Conservation (phyloP, 257 asterid genomes). For the Asclepias syriaca region DNA sequence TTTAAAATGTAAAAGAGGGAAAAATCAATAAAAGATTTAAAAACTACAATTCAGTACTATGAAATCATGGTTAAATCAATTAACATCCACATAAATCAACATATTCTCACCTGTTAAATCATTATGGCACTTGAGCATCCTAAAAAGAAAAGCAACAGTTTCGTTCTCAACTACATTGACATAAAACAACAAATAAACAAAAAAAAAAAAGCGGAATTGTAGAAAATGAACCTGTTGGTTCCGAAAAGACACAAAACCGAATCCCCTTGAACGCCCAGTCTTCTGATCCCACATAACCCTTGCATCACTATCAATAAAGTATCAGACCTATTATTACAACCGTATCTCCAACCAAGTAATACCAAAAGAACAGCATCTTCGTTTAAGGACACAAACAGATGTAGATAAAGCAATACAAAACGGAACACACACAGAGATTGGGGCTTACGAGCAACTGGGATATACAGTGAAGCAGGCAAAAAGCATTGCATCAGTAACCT, state of each 20-base stretch:
- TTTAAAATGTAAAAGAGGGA: no score
- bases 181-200: conserved; percentile 7
- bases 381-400: conserved; percentile 3
- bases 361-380: background rate
- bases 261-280: conserved; percentile 95
- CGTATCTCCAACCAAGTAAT: background rate
- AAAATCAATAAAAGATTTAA: background rate
- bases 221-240: conserved; percentile 54
- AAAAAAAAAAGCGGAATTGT: background rate
- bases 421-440: background rate
- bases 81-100: background rate
- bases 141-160: conserved; percentile 22
- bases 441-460: conserved; percentile 78
- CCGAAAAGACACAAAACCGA: conserved; percentile 93
- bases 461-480: conserved; percentile 75
- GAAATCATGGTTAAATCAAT: background rate
- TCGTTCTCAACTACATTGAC: conserved; percentile 6
- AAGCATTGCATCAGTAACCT: conserved; percentile 92
- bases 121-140: conserved; percentile 96
- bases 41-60: background rate
- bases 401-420: conserved; percentile 11
- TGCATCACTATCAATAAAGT: conserved; percentile 59
- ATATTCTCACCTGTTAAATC: conserved; percentile 65
- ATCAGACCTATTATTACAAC: conserved; percentile 8
- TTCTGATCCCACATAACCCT: conserved; percentile 98